Evolutionary conservation across 768 basidiomycete genomes (phyloP), one percentile per base, ranked within the genome.

Genomic region (Amanita inopinata): DNA sequence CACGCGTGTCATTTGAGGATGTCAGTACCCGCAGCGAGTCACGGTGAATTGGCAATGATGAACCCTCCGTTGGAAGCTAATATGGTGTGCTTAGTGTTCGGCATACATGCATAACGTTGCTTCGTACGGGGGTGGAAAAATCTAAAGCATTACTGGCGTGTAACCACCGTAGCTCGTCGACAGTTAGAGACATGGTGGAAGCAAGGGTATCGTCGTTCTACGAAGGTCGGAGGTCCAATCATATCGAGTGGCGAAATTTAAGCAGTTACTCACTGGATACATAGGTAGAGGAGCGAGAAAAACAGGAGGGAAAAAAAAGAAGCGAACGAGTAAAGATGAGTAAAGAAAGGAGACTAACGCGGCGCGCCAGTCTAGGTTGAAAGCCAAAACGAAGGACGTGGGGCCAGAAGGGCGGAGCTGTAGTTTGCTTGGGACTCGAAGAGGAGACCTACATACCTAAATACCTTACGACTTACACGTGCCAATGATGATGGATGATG

Each of bases 151-250:
- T 53, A 31, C 63, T 67, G 19, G 69, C 70, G 36, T 67, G 62
- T 14, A 74, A 60, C 73, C 73, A 74, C 17, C 67, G 59, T 39
- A 72, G 57, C 54, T 73, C 73, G 48, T 73, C 73, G 44, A 62
- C 58, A 43, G 65, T 65, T 45, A 67, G 56, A 40, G 60, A 53
- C 30, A 50, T 51, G 40, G 63, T 56, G 32, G 54, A 59, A 36
- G 53, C 45, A 41, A 53, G 56, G 45, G 58, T 58, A 44, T 61
- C 61, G 53, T 55, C 54, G 46, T 53, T 46, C 57, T 60, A 49
- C 11, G 25, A 35, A 32, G 12, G 35, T 14, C 28, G 34, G 30
- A 27, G 30, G 25, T 30, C n/a, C n/a, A n/a, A n/a, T n/a, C n/a
- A n/a, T 11, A 28, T 20, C 11, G 14, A 19, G n/a, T 4, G 17